phyloP scores from a whole-genome alignment of 768 basidiomycete species.

The Lactarius psammicola region DNA sequence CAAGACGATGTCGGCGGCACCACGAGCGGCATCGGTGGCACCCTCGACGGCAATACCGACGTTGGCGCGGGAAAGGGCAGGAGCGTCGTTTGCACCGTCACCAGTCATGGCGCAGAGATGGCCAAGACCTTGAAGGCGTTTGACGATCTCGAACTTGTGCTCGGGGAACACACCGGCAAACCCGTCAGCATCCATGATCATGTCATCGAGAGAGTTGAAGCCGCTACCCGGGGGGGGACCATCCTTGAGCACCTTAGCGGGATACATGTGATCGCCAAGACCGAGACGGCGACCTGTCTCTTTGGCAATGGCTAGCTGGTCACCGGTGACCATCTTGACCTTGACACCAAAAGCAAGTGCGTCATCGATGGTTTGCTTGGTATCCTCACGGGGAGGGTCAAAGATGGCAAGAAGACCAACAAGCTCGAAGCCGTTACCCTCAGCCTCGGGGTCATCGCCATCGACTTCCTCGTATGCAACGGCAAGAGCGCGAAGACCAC shows the following conservation, averaged over 20 bases:
- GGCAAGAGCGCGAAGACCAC: slow-evolving; percentile 97
- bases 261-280: slow-evolving; percentile 99
- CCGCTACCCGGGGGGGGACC: slow-evolving; percentile 86
- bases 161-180: slow-evolving; percentile 99
- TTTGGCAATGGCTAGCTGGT: slow-evolving; percentile 99
- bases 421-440: slow-evolving; percentile 96
- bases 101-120: slow-evolving; percentile 99
- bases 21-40: slow-evolving; percentile 97
- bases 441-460: slow-evolving; percentile 74
- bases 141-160: slow-evolving; percentile 99
- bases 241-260: slow-evolving; percentile 98
- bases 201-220: slow-evolving; percentile 85
- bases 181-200: slow-evolving; percentile 99
- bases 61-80: slow-evolving; percentile 96
- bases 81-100: slow-evolving; percentile 99
- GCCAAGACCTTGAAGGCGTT: slow-evolving; percentile 93
- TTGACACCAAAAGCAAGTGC: slow-evolving; percentile 93
- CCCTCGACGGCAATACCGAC: slow-evolving; percentile 99
- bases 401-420: slow-evolving; percentile 97
- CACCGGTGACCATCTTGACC: slow-evolving; percentile 99
- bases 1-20: slow-evolving; percentile 96
- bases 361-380: slow-evolving; percentile 98
- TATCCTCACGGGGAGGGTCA: slow-evolving; percentile 96
- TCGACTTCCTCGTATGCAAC: slow-evolving; percentile 94
- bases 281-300: slow-evolving; percentile 98